phyloP scores from a whole-genome alignment of 1,284 basidiomycete genomes.

The Trichosporon asahii region DNA sequence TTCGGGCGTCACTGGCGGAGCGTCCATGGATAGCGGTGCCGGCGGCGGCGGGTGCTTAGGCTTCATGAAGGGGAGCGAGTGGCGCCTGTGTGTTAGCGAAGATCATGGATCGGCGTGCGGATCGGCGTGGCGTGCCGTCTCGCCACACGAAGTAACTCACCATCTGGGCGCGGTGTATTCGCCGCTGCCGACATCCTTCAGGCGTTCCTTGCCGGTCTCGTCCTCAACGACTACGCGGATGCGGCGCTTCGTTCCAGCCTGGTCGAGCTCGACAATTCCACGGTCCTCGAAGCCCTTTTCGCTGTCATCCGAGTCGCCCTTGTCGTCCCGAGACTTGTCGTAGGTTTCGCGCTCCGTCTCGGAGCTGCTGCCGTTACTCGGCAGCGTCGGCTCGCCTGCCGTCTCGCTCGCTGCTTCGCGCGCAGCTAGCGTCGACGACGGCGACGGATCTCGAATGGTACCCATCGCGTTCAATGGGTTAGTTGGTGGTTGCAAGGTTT shows the following conservation, averaged over 20 bases:
- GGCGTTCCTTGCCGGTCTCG: conserved; percentile 38
- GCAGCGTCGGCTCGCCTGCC: neutral
- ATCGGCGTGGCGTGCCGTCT: neutral
- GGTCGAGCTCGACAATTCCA: conserved; percentile 26
- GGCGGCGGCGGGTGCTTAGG: conserved; percentile 54
- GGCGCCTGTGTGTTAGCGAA: conserved; percentile 35
- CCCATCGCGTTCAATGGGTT: neutral
- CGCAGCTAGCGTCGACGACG: conserved; percentile 13
- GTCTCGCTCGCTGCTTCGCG: neutral
- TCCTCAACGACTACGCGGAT: conserved; percentile 45
- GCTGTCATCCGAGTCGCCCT: conserved; percentile 11
- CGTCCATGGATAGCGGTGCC: conserved; percentile 58
- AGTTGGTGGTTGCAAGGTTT: neutral
- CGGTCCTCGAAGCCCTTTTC: conserved; percentile 20
- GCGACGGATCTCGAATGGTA: conserved; percentile 12
- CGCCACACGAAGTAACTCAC: conserved; percentile 31
- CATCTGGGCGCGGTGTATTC: conserved; percentile 46
- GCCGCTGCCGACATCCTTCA: conserved; percentile 41
- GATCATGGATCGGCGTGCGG: neutral
- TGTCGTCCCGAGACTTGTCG: neutral
- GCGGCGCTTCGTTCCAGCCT: conserved; percentile 36
- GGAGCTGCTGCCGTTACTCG: neutral
- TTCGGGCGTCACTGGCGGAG: conserved; percentile 58
- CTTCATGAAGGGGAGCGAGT: conserved; percentile 49
- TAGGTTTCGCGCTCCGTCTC: neutral